phyloP scores from a whole-genome alignment of 345 rosid species.

The Salix koriyanagi region DNA sequence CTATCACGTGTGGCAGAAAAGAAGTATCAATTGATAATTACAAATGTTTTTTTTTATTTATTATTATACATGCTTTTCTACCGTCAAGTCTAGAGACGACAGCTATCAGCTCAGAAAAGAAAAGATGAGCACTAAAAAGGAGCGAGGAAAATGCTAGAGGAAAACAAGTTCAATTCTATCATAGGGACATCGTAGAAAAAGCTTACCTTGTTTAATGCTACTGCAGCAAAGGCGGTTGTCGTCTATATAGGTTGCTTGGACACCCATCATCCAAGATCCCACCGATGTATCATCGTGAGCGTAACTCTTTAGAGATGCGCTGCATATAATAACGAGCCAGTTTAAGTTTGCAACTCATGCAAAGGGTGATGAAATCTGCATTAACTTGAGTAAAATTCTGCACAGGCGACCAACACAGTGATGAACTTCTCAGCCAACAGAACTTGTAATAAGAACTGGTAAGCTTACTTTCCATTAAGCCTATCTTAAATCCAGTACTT shows the following conservation, averaged over 20 bases:
- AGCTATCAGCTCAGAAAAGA: not conserved
- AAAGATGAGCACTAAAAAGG: not conserved
- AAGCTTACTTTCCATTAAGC: not conserved
- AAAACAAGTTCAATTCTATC: not conserved
- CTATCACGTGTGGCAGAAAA: not conserved
- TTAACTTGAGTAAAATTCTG: not conserved
- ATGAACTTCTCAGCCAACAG: not conserved
- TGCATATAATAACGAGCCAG: conserved; percentile 26
- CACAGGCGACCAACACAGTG: not conserved
- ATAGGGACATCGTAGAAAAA: not conserved
- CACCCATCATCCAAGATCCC: conserved; percentile 98
- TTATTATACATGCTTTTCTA: not conserved
- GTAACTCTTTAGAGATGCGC: conserved; percentile 85
- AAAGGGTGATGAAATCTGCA: not conserved
- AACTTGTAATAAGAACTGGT: not conserved
- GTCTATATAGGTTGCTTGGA: conserved; percentile 80
- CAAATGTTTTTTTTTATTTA: not conserved
- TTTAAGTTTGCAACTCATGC: not conserved
- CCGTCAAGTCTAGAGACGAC: not conserved
- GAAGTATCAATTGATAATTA: not conserved
- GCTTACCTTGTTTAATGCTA: conserved; percentile 79
- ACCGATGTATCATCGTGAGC: conserved; percentile 78
- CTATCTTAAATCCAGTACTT: not conserved
- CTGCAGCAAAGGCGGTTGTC: conserved; percentile 87
- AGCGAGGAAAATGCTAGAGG: not conserved